A percentile compares a stretch with the other conserved stretches of the same genome.
Conservation (phyloP, 108 stramenopile species). For the Pinguiococcus pyrenoidosus region DNA sequence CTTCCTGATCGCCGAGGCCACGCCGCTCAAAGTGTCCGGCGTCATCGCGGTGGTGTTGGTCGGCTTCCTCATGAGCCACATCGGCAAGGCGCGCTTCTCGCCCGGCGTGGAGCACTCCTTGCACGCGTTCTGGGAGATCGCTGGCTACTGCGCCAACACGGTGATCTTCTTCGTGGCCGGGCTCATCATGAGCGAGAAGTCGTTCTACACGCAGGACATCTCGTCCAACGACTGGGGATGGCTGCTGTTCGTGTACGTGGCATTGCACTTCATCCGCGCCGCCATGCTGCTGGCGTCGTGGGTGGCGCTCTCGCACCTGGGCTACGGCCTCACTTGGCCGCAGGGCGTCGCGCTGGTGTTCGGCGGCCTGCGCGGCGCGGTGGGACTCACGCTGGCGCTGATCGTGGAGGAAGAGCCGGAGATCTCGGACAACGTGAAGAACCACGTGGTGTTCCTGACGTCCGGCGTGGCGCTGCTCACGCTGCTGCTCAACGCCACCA, state of each 20-base stretch:
- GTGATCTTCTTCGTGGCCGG: constrained; percentile 75
- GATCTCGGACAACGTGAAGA: neutral
- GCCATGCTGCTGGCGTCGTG: constrained; percentile 43
- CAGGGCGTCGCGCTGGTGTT: constrained; percentile 30
- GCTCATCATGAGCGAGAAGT: constrained; percentile 9
- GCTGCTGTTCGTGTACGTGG: constrained; percentile 35
- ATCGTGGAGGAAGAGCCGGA: constrained; percentile 22
- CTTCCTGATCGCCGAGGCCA: constrained; percentile 58
- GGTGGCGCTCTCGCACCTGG: constrained; percentile 34
- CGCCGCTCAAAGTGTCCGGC: constrained; percentile 34
- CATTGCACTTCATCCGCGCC: constrained; percentile 47
- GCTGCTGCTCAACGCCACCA: constrained; percentile 42
- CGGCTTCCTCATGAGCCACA: constrained; percentile 44
- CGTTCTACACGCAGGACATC: constrained; percentile 20
- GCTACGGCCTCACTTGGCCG: constrained; percentile 5
- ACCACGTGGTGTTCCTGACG: constrained; percentile 30
- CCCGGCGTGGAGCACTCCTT: constrained; percentile 4
- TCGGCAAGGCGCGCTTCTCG: constrained; percentile 16
- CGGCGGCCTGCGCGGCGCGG: constrained; percentile 43
- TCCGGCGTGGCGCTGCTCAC: constrained; percentile 50
- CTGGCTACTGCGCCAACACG: constrained; percentile 72
- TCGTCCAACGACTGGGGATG: constrained; percentile 38
- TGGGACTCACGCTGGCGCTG: constrained; percentile 46
- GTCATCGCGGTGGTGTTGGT: constrained; percentile 55
- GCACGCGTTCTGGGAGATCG: constrained; percentile 51